Conservation (phyloP, 129 eudicot species). For the Lonicera japonica region DNA sequence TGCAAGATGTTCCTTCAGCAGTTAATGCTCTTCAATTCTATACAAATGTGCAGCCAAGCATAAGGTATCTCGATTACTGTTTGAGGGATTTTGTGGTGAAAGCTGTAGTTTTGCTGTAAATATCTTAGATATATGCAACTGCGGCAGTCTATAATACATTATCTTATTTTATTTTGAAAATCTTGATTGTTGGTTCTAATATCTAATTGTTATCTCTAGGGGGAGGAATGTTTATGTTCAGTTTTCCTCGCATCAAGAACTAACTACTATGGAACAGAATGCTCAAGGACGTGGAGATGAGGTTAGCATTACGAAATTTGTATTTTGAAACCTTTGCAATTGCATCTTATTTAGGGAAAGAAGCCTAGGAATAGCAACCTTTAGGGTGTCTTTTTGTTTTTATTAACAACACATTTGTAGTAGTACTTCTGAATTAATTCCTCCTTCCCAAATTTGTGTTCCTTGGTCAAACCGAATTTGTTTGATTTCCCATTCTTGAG, state of each 20-base stretch:
- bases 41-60: conserved; percentile 82
- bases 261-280: conserved; percentile 90
- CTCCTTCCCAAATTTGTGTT: no score
- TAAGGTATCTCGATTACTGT: conserved; percentile 47
- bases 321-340: not conserved
- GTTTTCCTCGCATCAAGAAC: conserved; percentile 91
- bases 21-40: conserved; percentile 87
- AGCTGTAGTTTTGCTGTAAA: not conserved
- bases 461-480: no score
- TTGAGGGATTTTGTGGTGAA: not conserved
- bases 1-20: conserved; percentile 94
- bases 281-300: conserved; percentile 93
- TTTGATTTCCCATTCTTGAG: not conserved
- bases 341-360: not conserved
- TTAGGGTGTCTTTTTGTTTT: not conserved
- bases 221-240: conserved; percentile 96
- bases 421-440: no score
- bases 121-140: not conserved
- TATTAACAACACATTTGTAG: not conserved
- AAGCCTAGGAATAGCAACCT: conserved; percentile 1
- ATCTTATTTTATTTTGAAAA: not conserved
- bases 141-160: not conserved
- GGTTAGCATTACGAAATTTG: conserved; percentile 35
- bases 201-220: conserved; percentile 32
- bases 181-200: conserved; percentile 12